Conservation (phyloP, 306 rosid species). For the Trifolium dubium region DNA sequence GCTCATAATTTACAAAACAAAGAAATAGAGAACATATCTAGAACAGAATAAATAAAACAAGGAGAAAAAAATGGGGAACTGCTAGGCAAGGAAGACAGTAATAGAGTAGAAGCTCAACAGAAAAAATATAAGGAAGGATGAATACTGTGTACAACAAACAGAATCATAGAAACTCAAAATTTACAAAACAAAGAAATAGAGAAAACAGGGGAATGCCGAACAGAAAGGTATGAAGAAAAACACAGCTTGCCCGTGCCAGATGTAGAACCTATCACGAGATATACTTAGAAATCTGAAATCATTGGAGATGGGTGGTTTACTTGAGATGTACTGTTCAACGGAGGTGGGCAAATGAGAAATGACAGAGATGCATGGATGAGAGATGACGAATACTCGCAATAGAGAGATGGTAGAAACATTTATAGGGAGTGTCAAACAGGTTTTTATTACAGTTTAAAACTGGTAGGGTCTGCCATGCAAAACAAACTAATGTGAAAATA, state of each 20-base stretch:
- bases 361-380: neutral
- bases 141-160: neutral
- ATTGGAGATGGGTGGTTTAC: neutral
- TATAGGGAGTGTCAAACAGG: neutral
- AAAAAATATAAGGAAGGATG: neutral
- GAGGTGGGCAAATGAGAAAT: slow-evolving; percentile 1
- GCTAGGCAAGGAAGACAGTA: neutral
- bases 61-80: neutral
- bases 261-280: neutral
- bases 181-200: neutral
- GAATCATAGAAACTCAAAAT: neutral
- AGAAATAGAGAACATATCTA: neutral
- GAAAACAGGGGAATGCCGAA: slow-evolving; percentile 6
- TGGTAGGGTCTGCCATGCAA: neutral
- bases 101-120: neutral
- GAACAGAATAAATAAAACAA: neutral
- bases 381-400: neutral
- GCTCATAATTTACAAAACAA: neutral
- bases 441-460: neutral
- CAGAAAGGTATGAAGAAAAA: neutral
- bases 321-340: neutral
- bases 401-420: neutral
- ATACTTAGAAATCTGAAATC: neutral
- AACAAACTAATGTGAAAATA: slow-evolving; percentile 5
- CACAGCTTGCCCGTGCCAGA: neutral